Percentiles rank a stretch among this genome's conserved stretches.
Evolutionary conservation across 2,329 filamentous ascomycete genomes (phyloP).

Genomic region (Cryphonectria parasitica): DNA sequence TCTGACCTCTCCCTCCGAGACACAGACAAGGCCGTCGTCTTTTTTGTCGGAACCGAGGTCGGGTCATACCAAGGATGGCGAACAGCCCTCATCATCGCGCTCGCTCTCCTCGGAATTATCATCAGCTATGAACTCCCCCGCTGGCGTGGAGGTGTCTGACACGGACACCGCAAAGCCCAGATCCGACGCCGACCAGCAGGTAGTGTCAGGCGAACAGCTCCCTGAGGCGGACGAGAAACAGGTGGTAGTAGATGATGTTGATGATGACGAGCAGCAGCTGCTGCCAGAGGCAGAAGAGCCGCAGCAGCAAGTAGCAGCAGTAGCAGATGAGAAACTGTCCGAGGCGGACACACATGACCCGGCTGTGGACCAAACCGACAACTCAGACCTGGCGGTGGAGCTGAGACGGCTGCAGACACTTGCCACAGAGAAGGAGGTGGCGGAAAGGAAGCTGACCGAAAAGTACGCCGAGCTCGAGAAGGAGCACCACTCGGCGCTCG

Average conservation of each 20-base stretch:
- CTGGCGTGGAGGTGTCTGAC: slow-evolving; percentile 66
- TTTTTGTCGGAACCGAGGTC: slow-evolving; percentile 81
- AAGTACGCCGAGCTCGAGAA: slow-evolving; percentile 84
- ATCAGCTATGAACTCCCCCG: slow-evolving; percentile 77
- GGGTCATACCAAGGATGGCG: slow-evolving; percentile 69
- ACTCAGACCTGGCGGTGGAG: slow-evolving; percentile 62
- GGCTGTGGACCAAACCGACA: slow-evolving; percentile 45
- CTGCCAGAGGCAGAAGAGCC: neutral
- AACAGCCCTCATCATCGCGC: slow-evolving; percentile 79
- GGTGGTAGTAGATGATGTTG: neutral
- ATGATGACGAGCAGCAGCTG: neutral
- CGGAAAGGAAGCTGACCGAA: slow-evolving; percentile 71
- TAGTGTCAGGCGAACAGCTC: slow-evolving; percentile 1
- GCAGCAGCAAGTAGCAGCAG: neutral
- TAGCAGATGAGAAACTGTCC: slow-evolving; percentile 7
- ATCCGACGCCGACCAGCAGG: slow-evolving; percentile 25
- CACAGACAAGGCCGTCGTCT: slow-evolving; percentile 68
- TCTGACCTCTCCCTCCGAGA: slow-evolving; percentile 52
- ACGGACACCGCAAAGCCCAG: slow-evolving; percentile 57
- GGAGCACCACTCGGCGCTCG: slow-evolving; percentile 79
- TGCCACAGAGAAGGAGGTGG: slow-evolving; percentile 75
- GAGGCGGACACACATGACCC: slow-evolving; percentile 10
- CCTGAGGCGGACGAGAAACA: neutral
- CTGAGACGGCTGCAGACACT: slow-evolving; percentile 72
- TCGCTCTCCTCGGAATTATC: slow-evolving; percentile 94